Evolutionary conservation across 768 basidiomycete genomes (phyloP).

Genomic region (Lentinula edodes): DNA sequence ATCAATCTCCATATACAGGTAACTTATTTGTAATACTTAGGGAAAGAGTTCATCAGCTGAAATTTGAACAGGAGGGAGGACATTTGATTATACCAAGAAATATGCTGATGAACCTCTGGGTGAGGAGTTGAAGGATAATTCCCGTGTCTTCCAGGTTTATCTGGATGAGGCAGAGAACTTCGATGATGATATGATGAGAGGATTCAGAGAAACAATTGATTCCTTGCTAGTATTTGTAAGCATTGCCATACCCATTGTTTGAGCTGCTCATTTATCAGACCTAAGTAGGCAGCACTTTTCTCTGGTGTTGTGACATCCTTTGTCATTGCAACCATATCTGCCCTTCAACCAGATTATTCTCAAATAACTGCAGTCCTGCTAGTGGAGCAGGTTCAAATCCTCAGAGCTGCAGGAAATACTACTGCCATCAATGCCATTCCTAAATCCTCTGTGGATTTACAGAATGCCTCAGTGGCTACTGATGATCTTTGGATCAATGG

Average conservation of each 20-base stretch:
- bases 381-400: neutral
- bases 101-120: neutral
- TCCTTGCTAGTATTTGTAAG: neutral
- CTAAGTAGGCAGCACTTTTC: neutral
- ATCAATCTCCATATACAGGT: neutral
- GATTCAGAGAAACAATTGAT: too few species aligned
- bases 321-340: neutral
- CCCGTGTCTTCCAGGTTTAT: too few species aligned
- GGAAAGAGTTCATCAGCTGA: too few species aligned
- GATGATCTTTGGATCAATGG: constrained; percentile 8
- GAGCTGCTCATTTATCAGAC: too few species aligned
- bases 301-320: neutral
- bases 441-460: neutral
- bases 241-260: too few species aligned
- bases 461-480: neutral
- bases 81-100: neutral
- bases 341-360: neutral
- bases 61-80: too few species aligned
- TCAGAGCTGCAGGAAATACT: neutral
- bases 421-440: neutral
- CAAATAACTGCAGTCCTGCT: neutral
- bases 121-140: too few species aligned
- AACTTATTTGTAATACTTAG: too few species aligned
- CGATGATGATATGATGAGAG: too few species aligned
- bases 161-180: too few species aligned